Conservation (phyloP, 768 basidiomycete genomes). For the Filobasidium floriforme region DNA sequence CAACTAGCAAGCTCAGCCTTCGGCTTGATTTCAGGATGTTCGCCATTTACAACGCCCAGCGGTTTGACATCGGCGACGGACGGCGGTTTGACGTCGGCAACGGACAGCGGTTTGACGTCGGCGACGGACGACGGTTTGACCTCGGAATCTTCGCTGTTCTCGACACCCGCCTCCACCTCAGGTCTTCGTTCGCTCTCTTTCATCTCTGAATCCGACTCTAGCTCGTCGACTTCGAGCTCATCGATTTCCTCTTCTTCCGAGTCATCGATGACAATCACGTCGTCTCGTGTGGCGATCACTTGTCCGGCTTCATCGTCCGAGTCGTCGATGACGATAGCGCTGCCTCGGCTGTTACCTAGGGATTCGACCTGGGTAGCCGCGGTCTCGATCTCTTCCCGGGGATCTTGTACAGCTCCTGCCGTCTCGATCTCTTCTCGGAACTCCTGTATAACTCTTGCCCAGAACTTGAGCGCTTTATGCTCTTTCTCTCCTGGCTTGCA, state of each 20-base stretch:
- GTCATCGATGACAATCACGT: neutral
- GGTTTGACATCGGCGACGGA: too few relatives aligned
- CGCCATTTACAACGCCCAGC: too few relatives aligned
- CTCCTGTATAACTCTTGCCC: neutral
- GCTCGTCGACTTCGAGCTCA: neutral
- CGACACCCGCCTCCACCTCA: neutral
- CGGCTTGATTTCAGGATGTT: too few relatives aligned
- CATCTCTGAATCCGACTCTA: neutral
- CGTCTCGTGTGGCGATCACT: too few relatives aligned
- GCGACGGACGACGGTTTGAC: neutral
- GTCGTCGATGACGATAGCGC: neutral
- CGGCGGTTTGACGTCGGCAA: too few relatives aligned
- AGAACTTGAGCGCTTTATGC: neutral
- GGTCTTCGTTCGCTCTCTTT: neutral
- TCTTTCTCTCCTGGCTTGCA: neutral
- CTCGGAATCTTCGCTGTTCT: neutral
- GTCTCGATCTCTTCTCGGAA: neutral
- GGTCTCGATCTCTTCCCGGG: neutral
- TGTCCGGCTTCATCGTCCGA: neutral
- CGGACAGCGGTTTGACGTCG: too few relatives aligned
- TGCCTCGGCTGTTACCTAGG: too few relatives aligned
- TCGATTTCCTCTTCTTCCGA: neutral
- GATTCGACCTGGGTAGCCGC: too few relatives aligned
- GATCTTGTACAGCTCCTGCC: neutral
- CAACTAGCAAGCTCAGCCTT: too few relatives aligned